Base-by-base conservation (phyloP, 768 basidiomycete species). In the Ephemerocybe angulata region DNA sequence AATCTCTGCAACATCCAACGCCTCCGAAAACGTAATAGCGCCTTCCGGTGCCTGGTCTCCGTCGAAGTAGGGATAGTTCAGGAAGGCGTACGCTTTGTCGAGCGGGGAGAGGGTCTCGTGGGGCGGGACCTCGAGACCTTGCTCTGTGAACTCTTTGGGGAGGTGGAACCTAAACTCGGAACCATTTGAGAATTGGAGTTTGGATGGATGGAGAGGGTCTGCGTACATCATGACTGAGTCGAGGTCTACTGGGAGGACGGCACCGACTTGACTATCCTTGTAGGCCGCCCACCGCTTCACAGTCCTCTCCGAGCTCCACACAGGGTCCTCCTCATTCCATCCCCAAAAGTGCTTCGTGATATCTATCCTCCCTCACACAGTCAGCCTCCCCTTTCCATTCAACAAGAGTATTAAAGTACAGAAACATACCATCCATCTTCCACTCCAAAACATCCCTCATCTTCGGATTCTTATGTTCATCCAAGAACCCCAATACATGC, bases 141-240 rank as follows among this genome's bases (percentile, higher is more conserved):
- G 46, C n/a, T 35, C 21, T 47, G 58, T 61, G 44, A 59, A 55
- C 7, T 38, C 29, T 4, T 37, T 35, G 2, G 60, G 60, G 58
- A 58, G 58, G 27, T 50, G 59, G 42, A 50, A 61, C 58, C 60
- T 61, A 25, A 6, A 41, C 10, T 15, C 1, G 10, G 33, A 35
- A 35, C 17, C 8, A 7, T 42, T 21, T 22, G 12, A 10, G n/a
- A 42, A 22, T 21, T 15, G 15, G 10, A n/a, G n/a, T 15, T 10
- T 13, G 21, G 5, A 13, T 15, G 21, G 12, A 21, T 21, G 41
- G 41, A 42, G 11, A 21, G 17, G 17, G 28, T 30, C 10, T 6
- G 49, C 63, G 21, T 10, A 63, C 64, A 60, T 62, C 58, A 63
- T 63, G 30, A 65, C 55, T 1, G 59, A 62, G 2, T 35, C 55